Evolutionary conservation across 192 early-diverging fungal species (phyloP).

Genomic region (Rhizophagus prolifer): DNA sequence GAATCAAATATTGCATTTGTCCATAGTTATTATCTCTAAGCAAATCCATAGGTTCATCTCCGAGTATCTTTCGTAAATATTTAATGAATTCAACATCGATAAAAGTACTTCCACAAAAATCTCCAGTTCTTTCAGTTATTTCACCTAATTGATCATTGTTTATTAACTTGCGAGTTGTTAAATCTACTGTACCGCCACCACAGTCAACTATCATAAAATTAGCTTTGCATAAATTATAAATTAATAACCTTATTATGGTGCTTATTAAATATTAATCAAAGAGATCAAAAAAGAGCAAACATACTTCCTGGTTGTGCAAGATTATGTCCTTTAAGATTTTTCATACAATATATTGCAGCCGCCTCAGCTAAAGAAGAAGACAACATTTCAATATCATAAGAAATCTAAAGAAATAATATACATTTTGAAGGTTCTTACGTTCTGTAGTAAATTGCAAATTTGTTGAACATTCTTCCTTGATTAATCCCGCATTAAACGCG

Average conservation of each 20-base stretch:
- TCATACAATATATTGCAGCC: not conserved
- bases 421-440: not conserved
- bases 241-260: not conserved
- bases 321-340: not conserved
- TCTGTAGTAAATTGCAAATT: not conserved
- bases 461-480: slow-evolving; percentile 21
- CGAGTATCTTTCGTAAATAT: not conserved
- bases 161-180: too few species aligned
- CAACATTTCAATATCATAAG: too few species aligned
- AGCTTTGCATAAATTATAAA: slow-evolving; percentile 13
- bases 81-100: slow-evolving; percentile 19
- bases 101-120: slow-evolving; percentile 9
- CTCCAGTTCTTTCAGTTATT: too few species aligned
- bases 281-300: too few species aligned
- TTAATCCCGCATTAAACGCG: slow-evolving; percentile 51
- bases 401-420: too few species aligned
- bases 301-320: slow-evolving; percentile 4
- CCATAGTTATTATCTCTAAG: slow-evolving; percentile 8
- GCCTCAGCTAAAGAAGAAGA: slow-evolving; percentile 12
- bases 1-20: slow-evolving; percentile 13
- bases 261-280: not conserved
- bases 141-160: not conserved
- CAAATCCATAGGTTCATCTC: too few species aligned
- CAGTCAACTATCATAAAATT: slow-evolving; percentile 60
- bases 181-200: slow-evolving; percentile 53